Conservation (phyloP, 352 stramenopile genomes). For the Discostella stelligera region DNA sequence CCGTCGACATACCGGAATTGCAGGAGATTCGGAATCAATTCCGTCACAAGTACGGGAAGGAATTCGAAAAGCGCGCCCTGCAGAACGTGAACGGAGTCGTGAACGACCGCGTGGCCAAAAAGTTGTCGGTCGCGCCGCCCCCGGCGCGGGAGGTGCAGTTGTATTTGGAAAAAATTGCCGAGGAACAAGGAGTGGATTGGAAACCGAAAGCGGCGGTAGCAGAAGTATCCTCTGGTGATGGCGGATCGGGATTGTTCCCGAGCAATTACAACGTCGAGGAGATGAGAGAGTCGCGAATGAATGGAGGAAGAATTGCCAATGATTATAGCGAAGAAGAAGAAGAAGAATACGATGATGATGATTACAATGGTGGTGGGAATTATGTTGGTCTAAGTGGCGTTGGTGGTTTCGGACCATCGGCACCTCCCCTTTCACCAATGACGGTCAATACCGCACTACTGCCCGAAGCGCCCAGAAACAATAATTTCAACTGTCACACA, state of each 20-base stretch:
- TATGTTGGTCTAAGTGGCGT: background rate
- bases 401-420: conserved; percentile 4
- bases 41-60: conserved; percentile 79
- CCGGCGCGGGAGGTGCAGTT: conserved; percentile 92
- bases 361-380: background rate
- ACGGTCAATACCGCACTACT: background rate
- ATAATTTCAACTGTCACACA: background rate
- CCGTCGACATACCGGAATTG: conserved; percentile 92
- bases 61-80: conserved; percentile 71
- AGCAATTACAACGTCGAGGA: conserved; percentile 61
- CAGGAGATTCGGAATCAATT: conserved; percentile 85
- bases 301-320: conserved; percentile 36
- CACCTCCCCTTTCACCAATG: background rate
- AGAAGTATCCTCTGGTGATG: too few relatives aligned
- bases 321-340: too few relatives aligned
- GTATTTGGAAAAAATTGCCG: conserved; percentile 94
- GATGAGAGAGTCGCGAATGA: conserved; percentile 9
- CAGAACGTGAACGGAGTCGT: conserved; percentile 73
- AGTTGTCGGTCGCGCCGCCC: conserved; percentile 91
- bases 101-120: conserved; percentile 87
- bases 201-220: conserved; percentile 75
- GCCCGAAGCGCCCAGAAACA: background rate
- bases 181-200: conserved; percentile 94
- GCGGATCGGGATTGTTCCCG: conserved; percentile 84
- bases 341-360: background rate